Base-by-base conservation (phyloP, 2,329 filamentous ascomycete species). In the Cercospora berteroae region DNA sequence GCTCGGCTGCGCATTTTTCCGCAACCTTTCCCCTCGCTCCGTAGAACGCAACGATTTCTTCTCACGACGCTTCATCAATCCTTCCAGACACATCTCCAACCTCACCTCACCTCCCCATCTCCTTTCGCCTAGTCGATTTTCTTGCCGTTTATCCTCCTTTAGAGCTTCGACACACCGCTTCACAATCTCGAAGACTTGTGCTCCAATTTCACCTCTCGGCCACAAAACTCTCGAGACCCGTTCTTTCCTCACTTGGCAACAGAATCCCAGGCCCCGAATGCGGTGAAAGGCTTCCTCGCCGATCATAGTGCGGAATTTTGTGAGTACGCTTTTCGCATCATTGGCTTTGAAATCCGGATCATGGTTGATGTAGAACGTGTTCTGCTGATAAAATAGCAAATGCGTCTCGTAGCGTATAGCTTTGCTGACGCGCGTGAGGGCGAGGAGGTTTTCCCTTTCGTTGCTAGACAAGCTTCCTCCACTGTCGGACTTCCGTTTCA, bases 341-440 rank as follows among this genome's bases (percentile, higher is more conserved):
- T 67, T 64, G n/a, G 50, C 65, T 44, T 31, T 31, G n/a, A 39
- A 33, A 27, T 57, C 18, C 9, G 52, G 18, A 13, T 68, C 66
- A 25, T 65, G 58, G 18, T 52, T 29, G 48, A 68, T 33, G 36
- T 52, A 36, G 50, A 65, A 65, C 25, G 9, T 56, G 29, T 68
- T 68, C 5, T 42, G n/a, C 27, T 59, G 56, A 48, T 68, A 68
- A 29, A 68, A 65, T 3, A 65, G 36, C 13, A 58, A 25, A 52
- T 55, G 27, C 9, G 66, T 65, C 39, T 65, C 62, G 36, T 33
- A 58, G 9, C 48, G 62, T 20, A 65, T 62, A 3, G 33, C 57
- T 36, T 42, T 55, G 50, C 57, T 60, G 50, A 68, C 66, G 31
- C 36, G 44, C 20, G 50, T 60, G 18, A 68, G 20, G 16, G 62